These are phyloP conservation scores for Saccharomycopsis selenospora DNA, from an alignment of 805 yeast species.

Conservation along the genomic window DNA sequence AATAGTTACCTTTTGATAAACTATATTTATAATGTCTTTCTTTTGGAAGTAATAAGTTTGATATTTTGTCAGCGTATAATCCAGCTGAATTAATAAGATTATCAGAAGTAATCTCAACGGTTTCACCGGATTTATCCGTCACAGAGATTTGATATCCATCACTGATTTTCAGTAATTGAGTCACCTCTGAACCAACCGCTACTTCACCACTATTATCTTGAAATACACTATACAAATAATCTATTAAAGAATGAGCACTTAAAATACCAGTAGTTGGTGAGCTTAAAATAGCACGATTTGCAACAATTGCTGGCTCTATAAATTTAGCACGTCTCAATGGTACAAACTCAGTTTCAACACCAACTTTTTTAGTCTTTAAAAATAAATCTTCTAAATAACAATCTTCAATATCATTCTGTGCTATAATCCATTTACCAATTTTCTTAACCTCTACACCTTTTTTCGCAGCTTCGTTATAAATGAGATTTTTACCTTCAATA, in stretches of 20 bases:
- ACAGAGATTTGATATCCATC: slow-evolving; percentile 28
- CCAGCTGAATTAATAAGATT: slow-evolving; percentile 77
- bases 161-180: slow-evolving; percentile 26
- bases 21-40: slow-evolving; percentile 50
- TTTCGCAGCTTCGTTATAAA: slow-evolving; percentile 43
- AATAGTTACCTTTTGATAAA: slow-evolving; percentile 85
- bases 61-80: slow-evolving; percentile 59
- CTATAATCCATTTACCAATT: slow-evolving; percentile 86
- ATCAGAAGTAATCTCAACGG: slow-evolving; percentile 41
- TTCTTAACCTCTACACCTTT: slow-evolving; percentile 45
- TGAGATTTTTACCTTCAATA: slow-evolving; percentile 61
- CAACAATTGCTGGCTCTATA: slow-evolving; percentile 62
- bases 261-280: slow-evolving; percentile 84
- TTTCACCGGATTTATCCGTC: slow-evolving; percentile 27
- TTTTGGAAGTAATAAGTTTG: slow-evolving; percentile 61
- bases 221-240: slow-evolving; percentile 45
- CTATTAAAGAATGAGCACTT: slow-evolving; percentile 71
- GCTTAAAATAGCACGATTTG: slow-evolving; percentile 50
- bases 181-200: slow-evolving; percentile 55
- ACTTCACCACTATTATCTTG: slow-evolving; percentile 57
- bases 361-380: slow-evolving; percentile 41
- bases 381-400: slow-evolving; percentile 51
- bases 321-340: slow-evolving; percentile 36
- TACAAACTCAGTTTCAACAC: slow-evolving; percentile 54
- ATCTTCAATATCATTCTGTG: slow-evolving; percentile 60